Conservation (phyloP, 2,329 filamentous ascomycete genomes). For the Fusarium napiforme region DNA sequence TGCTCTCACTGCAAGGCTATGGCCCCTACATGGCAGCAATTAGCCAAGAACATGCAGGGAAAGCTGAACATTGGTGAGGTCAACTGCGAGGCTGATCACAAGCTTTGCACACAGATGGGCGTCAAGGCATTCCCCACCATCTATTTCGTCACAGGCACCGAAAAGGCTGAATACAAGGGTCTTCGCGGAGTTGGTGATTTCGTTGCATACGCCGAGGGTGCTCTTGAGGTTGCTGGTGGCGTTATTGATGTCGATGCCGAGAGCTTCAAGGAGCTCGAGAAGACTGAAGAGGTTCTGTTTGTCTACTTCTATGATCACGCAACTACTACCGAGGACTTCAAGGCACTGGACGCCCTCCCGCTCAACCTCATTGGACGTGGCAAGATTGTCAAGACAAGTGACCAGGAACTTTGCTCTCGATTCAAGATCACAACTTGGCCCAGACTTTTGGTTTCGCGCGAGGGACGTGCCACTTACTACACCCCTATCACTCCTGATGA, state of each 20-base stretch:
- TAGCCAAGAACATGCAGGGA: slow-evolving; percentile 91
- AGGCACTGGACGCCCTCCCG: slow-evolving; percentile 85
- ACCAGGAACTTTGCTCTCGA: slow-evolving; percentile 76
- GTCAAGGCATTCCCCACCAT: slow-evolving; percentile 88
- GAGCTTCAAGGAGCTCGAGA: slow-evolving; percentile 83
- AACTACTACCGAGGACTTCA: slow-evolving; percentile 91
- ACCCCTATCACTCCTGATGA: slow-evolving; percentile 86
- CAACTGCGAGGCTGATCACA: slow-evolving; percentile 87
- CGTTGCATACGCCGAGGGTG: slow-evolving; percentile 86
- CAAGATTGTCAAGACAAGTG: slow-evolving; percentile 90
- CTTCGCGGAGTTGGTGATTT: slow-evolving; percentile 93
- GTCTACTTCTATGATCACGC: slow-evolving; percentile 98
- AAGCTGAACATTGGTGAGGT: slow-evolving; percentile 94
- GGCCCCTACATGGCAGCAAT: slow-evolving; percentile 87
- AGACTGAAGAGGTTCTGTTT: slow-evolving; percentile 96
- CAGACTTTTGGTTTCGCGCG: slow-evolving; percentile 87
- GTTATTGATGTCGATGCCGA: slow-evolving; percentile 83
- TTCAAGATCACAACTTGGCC: slow-evolving; percentile 99
- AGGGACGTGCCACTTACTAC: slow-evolving; percentile 91
- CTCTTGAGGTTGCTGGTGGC: slow-evolving; percentile 79
- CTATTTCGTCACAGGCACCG: slow-evolving; percentile 90
- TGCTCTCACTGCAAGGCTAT: slow-evolving; percentile 95
- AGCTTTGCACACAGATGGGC: slow-evolving; percentile 91
- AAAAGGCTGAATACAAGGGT: slow-evolving; percentile 92
- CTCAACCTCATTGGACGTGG: slow-evolving; percentile 91